These are phyloP conservation scores for Colletotrichum viniferum DNA, from an alignment of 2,329 filamentous ascomycete species.

Conservation along the genomic window DNA sequence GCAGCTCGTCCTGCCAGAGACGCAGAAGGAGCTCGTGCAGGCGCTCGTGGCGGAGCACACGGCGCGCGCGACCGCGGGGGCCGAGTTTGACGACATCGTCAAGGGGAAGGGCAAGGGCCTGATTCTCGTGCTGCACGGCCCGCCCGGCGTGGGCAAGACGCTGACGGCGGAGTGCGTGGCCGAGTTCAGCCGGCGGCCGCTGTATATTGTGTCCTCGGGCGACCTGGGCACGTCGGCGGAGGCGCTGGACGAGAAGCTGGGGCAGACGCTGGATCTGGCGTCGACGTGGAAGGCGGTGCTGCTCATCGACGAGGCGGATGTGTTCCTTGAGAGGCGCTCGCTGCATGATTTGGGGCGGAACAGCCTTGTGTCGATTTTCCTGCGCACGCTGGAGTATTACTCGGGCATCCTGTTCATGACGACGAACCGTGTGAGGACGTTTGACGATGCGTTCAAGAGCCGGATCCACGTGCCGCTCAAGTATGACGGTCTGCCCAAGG, in stretches of 20 bases:
- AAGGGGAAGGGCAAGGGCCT: constrained; percentile 45
- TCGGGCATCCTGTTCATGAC: constrained; percentile 55
- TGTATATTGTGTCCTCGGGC: constrained; percentile 63
- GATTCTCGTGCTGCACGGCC: constrained; percentile 53
- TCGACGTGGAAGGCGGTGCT: constrained; percentile 87
- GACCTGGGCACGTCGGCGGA: constrained; percentile 72
- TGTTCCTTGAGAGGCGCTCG: constrained; percentile 83
- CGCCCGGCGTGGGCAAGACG: constrained; percentile 55
- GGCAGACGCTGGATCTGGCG: constrained; percentile 82
- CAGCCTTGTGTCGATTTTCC: constrained; percentile 74
- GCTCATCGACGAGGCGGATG: constrained; percentile 84
- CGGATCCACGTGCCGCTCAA: constrained; percentile 85
- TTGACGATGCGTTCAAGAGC: constrained; percentile 89
- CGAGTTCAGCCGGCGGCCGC: constrained; percentile 51
- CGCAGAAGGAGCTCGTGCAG: constrained; percentile 55
- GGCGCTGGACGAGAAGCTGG: constrained; percentile 69
- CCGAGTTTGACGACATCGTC: constrained; percentile 56
- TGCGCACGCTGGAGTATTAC: constrained; percentile 57
- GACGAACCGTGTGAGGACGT: constrained; percentile 64
- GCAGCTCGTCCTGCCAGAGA: constrained; percentile 50
- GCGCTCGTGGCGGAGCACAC: constrained; percentile 64
- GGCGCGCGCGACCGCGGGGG: constrained; percentile 62
- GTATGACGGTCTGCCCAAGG: constrained; percentile 75
- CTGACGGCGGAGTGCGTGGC: constrained; percentile 54
- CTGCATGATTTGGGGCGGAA: constrained; percentile 86